These are phyloP conservation scores for Botryotinia convoluta DNA, from an alignment of 2,329 filamentous ascomycete species.

Conservation along the genomic window DNA sequence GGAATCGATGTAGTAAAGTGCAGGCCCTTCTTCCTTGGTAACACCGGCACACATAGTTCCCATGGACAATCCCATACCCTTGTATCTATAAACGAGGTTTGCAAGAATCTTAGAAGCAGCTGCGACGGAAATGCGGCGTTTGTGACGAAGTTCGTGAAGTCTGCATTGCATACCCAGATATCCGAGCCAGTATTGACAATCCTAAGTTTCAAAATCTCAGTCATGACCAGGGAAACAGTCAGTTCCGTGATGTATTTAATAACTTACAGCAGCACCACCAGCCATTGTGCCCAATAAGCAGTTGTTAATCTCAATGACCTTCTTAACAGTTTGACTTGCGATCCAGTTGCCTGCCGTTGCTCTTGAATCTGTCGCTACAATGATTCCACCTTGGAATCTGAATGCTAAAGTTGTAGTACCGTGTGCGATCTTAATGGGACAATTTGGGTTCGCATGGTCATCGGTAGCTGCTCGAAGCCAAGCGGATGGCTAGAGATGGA, in stretches of 20 bases:
- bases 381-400: constrained; percentile 96
- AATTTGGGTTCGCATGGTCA: constrained; percentile 93
- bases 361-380: constrained; percentile 95
- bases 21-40: constrained; percentile 90
- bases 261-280: constrained; percentile 81
- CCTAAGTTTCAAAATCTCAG: constrained; percentile 46
- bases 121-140: constrained; percentile 95
- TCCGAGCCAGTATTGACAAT: constrained; percentile 99
- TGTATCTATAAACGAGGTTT: constrained; percentile 98
- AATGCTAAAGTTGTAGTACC: constrained; percentile 97
- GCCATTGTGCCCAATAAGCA: constrained; percentile 96
- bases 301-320: constrained; percentile 98
- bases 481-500: constrained; percentile 65
- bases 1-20: constrained; percentile 98
- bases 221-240: not conserved
- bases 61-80: constrained; percentile 98
- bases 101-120: constrained; percentile 97
- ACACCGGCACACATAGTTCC: constrained; percentile 99
- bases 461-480: constrained; percentile 98
- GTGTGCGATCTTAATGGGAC: constrained; percentile 99
- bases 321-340: constrained; percentile 99
- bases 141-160: constrained; percentile 97
- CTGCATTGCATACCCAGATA: constrained; percentile 99
- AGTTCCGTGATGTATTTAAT: not conserved
- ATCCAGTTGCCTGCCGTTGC: constrained; percentile 99